Base-by-base conservation (phyloP, 306 rosid species). In the Ceratonia siliqua region DNA sequence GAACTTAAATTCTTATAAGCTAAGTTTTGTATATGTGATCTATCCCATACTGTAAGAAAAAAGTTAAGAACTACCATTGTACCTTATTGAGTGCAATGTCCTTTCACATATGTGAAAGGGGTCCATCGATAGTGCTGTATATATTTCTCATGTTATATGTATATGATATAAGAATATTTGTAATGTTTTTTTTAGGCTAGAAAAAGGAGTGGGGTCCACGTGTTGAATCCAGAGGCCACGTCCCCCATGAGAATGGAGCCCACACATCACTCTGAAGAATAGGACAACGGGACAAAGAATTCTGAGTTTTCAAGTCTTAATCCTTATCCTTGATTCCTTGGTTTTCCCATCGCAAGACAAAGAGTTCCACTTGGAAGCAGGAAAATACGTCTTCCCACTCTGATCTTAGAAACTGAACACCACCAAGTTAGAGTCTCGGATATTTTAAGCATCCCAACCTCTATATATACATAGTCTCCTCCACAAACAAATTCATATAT, bases 301-400 rank as follows among this genome's bases (percentile, higher is more conserved):
- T 22, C 30, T 35, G n/a, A 5, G n/a, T 39, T 67, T 63, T 33
- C 1, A 35, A 66, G 83, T 85, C 83, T 73, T 82, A 84, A 57
- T 83, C 76, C 87, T 88, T 86, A 89, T 89, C 91, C 91, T 14
- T 50, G 1, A 27, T 68, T 18, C 32, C 68, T 57, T 21, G 11
- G 0, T 65, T 74, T 82, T 48, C 83, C 21, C 35, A 0, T 6
- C 4, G 24, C n/a, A 42, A 33, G 54, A 42, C 15, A 8, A 63
- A 10, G 14, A 21, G 12, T 3, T 13, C 59, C 83, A 77, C 84
- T 50, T 77, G 88, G 78, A 82, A 41, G 67, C 35, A 74, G 17
- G 4, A 70, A 14, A 77, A 17, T 17, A 13, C 25, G 13, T 2
- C 10, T 21, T 3, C 18, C 58, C 64, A 62, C 21, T 62, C 49